Base-by-base conservation (phyloP, 352 stramenopile genomes). In the Phytophthora tentaculata region DNA sequence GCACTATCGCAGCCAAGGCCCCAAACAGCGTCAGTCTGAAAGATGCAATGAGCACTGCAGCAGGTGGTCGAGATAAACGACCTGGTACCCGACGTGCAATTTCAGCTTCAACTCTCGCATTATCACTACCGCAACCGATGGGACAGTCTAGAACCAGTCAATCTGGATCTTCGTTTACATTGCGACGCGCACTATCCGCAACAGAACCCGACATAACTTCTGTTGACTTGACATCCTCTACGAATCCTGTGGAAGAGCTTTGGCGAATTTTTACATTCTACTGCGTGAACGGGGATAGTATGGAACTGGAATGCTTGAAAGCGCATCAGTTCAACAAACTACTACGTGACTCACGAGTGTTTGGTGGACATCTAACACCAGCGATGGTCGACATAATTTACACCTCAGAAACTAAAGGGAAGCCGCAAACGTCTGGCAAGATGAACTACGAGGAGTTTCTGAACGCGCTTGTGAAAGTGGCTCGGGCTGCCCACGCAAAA, bases 261-360 rank as follows among this genome's bases (percentile, higher is more conserved):
- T 94, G 86, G 86, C 71, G 74, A 43, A 84, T 94, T 23, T 94
- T 92, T 43, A 91, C 84, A 8, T 92, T 86, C 70, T 94, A 94
- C 64, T 94, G 86, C 39, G 80, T 92, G 14, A 87, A 88, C 32
- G 86, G 86, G 24, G 86, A 92, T 56, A 85, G 80, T 28, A 81
- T 90, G 32, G 83, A 94, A 41, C 60, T 94, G 3, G 83, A 91
- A 44, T 86, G 67, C 28, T 86, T 94, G 47, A 85, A 79, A 48
- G 78, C 81, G 5, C 84, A 92, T 51, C 86, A 94, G 60, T 94
- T 92, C 62, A 88, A 86, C 67, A 83, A 80, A 28, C 64, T 92
- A 1, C 52, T 94, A 22, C 83, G 83, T 1, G 86, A 94, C 58
- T 79, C 81, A 3, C 66, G 73, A 6, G 69, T 94, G 3, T 84